A percentile compares a stretch with the other conserved stretches of the same genome.
Evolutionary conservation across 495 filamentous ascomycete species (phyloP).

Genomic region (Podospora bellae-mahoneyi): DNA sequence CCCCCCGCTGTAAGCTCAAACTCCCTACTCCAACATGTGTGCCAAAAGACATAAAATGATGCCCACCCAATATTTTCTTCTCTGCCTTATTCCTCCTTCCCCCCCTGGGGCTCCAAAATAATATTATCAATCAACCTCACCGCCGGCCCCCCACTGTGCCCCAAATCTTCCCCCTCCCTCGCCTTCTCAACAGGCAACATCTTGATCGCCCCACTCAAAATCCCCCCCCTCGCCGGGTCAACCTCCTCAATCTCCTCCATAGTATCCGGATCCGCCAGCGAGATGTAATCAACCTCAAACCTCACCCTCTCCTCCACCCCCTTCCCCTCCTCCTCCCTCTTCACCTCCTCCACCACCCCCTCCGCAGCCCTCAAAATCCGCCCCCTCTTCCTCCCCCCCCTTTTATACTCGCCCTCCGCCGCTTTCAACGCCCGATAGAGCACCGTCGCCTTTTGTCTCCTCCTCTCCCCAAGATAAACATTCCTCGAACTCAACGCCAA

Average conservation of each 20-base stretch:
- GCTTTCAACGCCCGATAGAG: conserved; percentile 63
- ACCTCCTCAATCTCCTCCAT: conserved; percentile 71
- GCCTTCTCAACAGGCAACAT: conserved; percentile 78
- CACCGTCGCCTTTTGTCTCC: conserved; percentile 68
- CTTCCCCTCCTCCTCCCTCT: conserved; percentile 61
- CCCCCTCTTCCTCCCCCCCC: conserved; percentile 53
- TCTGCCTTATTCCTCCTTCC: background rate
- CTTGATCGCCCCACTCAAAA: conserved; percentile 85
- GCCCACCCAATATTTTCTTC: background rate
- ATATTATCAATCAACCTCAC: conserved; percentile 96
- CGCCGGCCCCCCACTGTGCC: conserved; percentile 60
- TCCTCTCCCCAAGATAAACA: conserved; percentile 77
- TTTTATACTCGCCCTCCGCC: conserved; percentile 63
- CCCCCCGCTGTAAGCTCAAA: background rate
- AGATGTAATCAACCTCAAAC: conserved; percentile 87
- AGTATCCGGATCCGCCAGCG: conserved; percentile 74
- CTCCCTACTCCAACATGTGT: background rate
- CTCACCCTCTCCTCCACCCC: conserved; percentile 58
- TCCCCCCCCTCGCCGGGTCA: conserved; percentile 64
- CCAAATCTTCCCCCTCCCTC: conserved; percentile 65
- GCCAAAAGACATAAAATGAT: background rate
- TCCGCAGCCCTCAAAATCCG: conserved; percentile 67
- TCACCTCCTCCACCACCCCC: conserved; percentile 45
- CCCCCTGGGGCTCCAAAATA: conserved; percentile 55
- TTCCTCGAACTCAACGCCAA: conserved; percentile 94